Conservation (phyloP, 2,329 filamentous ascomycete species). For the Colletotrichum truncatum region DNA sequence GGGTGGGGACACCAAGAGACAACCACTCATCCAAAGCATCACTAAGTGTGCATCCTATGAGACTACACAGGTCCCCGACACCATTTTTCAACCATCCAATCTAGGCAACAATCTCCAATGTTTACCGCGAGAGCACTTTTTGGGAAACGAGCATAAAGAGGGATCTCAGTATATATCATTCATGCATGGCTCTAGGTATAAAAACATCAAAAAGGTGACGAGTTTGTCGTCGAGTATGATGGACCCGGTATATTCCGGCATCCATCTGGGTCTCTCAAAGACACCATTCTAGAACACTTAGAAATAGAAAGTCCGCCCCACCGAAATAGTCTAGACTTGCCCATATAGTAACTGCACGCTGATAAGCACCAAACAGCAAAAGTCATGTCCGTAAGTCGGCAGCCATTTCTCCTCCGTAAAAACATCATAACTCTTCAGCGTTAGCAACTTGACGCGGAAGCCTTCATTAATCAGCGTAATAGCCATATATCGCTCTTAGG, state of each 20-base stretch:
- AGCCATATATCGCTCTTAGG: slow-evolving; percentile 4
- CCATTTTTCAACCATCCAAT: neutral
- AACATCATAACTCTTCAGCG: slow-evolving; percentile 9
- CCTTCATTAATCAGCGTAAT: slow-evolving; percentile 12
- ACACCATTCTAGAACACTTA: slow-evolving; percentile 9
- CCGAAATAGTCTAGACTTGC: slow-evolving; percentile 3
- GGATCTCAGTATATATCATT: slow-evolving; percentile 32
- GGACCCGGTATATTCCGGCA: neutral
- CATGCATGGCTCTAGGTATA: slow-evolving; percentile 21
- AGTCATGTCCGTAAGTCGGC: slow-evolving; percentile 17
- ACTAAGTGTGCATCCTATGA: too few species aligned
- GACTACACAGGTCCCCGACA: too few species aligned
- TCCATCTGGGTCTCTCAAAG: slow-evolving; percentile 4
- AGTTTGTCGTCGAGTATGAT: neutral
- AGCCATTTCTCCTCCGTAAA: slow-evolving; percentile 3
- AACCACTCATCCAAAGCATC: too few species aligned
- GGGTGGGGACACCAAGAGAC: too few species aligned
- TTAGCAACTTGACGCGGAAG: neutral
- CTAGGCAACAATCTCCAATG: neutral
- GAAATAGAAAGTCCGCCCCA: neutral
- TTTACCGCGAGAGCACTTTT: neutral
- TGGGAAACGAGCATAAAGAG: slow-evolving; percentile 4
- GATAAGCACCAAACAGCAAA: neutral
- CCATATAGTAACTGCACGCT: slow-evolving; percentile 2
- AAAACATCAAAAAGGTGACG: slow-evolving; percentile 8